Evolutionary conservation across 2,329 filamentous ascomycete genomes (phyloP), one percentile per base, ranked within the genome.

Genomic region (Epichloe sibirici): DNA sequence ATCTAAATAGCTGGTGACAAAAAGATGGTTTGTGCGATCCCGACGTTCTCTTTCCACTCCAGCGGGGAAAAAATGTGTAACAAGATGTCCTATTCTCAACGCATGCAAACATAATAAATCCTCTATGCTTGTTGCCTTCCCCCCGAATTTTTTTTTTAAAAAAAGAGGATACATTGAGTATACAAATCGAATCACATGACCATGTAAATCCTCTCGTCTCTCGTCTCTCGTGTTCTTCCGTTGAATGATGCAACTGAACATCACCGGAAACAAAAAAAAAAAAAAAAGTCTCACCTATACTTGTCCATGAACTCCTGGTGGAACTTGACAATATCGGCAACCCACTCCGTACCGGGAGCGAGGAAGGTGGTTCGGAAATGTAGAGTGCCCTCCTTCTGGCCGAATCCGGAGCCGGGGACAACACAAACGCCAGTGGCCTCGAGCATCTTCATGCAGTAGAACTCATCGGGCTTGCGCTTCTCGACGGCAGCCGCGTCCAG

Each of bases 331-430:
- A 97, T 89, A 59, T 85, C 79, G 48, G 84, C 82, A 6, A 94
- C 84, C 93, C 93, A 98, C 62, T 95, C 90, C 1, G 91, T 97
- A 13, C 93, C 93, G 0, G 93, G 93, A 0, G 93, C 91, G 42
- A 98, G 74, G 77, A 98, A 98, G 1, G 93, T 98, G 4, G 93
- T 98, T 57, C 93, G 78, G 78, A 98, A 95, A 74, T 98, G 93
- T 63, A 93, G 75, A 0, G 88, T 93, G 62, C 85, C 86, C 63
- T 93, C 86, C 71, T 86, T 90, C 75, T 98, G 93, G 5, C 93
- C 93, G 65, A 98, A 98, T 1, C 93, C 93, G 53, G 82, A 85
- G 45, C 93, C 93, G 1, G 93, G 86, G 2, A 98, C 90, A 51
- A 96, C 86, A 63, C 93, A 98, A 53, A 98, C 85, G 55, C 93